phyloP scores from a whole-genome alignment of 352 stramenopile genomes.

The Lagenidium giganteum region DNA sequence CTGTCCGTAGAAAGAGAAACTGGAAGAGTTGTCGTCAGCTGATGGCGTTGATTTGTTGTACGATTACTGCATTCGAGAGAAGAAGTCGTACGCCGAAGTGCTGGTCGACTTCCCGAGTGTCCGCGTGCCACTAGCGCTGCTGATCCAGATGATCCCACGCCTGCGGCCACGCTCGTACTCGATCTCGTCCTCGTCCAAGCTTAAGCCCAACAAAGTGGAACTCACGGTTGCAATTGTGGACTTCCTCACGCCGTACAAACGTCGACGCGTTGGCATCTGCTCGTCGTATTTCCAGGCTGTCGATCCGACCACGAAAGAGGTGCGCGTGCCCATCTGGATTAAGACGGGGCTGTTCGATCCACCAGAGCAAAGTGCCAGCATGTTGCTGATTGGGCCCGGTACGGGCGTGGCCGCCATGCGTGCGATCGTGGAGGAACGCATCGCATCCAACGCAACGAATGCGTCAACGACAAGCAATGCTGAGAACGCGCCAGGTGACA shows the following conservation, averaged over 20 bases:
- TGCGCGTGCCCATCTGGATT: slow-evolving; percentile 74
- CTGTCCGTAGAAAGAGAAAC: slow-evolving; percentile 78
- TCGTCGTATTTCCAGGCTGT: slow-evolving; percentile 75
- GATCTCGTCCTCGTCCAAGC: slow-evolving; percentile 82
- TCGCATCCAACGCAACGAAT: no score
- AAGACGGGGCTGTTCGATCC: slow-evolving; percentile 82
- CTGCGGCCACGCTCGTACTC: slow-evolving; percentile 89
- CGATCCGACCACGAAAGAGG: slow-evolving; percentile 24
- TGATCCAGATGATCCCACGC: slow-evolving; percentile 82
- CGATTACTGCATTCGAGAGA: slow-evolving; percentile 91
- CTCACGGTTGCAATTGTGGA: slow-evolving; percentile 87
- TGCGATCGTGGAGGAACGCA: slow-evolving; percentile 81
- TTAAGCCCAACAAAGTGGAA: slow-evolving; percentile 56
- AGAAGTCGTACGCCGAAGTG: slow-evolving; percentile 87
- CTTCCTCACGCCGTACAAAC: slow-evolving; percentile 89
- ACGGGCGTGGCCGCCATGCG: slow-evolving; percentile 90
- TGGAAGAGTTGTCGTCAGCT: slow-evolving; percentile 83
- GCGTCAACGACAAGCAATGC: no score
- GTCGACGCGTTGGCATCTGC: slow-evolving; percentile 76
- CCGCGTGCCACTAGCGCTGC: slow-evolving; percentile 47
- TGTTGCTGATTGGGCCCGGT: slow-evolving; percentile 89
- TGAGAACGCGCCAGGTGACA: slow-evolving; percentile 24
- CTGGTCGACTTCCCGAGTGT: slow-evolving; percentile 85
- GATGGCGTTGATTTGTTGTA: slow-evolving; percentile 90
- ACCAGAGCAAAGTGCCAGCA: slow-evolving; percentile 28